Evolutionary conservation across 2,329 filamentous ascomycete genomes (phyloP).

Genomic region (Neonectria punicea): DNA sequence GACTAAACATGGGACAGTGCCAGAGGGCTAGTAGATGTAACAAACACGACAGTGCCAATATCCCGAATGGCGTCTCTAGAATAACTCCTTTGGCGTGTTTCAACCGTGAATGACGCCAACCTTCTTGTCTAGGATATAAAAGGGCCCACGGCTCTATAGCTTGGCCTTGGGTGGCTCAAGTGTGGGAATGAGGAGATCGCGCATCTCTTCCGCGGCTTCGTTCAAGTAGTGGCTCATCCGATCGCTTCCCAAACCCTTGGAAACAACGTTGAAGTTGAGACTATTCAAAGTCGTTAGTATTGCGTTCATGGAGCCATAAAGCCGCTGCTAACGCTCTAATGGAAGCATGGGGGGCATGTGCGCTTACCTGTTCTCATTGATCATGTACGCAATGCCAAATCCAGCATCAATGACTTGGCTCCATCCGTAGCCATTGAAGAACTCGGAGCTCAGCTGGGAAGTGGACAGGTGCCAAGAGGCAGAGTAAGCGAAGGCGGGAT

Average conservation of each 20-base stretch:
- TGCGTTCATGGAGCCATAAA: background rate
- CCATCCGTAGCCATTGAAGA: slow-evolving; percentile 99
- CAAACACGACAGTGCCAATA: background rate
- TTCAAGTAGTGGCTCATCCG: slow-evolving; percentile 97
- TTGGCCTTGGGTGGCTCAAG: slow-evolving; percentile 86
- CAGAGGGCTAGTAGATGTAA: slow-evolving; percentile 1
- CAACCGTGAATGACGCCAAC: slow-evolving; percentile 7
- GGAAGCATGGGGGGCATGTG: background rate
- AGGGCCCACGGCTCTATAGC: slow-evolving; percentile 65
- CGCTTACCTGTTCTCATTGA: slow-evolving; percentile 91
- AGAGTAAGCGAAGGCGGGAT: slow-evolving; percentile 87
- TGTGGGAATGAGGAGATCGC: slow-evolving; percentile 85
- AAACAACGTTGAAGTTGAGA: slow-evolving; percentile 97
- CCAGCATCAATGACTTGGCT: slow-evolving; percentile 96
- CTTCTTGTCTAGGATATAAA: slow-evolving; percentile 11
- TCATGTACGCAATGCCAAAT: slow-evolving; percentile 99
- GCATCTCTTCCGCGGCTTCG: slow-evolving; percentile 90
- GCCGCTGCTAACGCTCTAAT: background rate
- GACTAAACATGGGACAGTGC: slow-evolving; percentile 3
- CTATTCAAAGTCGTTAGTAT: slow-evolving; percentile 56
- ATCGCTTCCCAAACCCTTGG: slow-evolving; percentile 88
- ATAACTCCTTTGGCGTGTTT: slow-evolving; percentile 16
- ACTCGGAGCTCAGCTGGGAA: slow-evolving; percentile 92
- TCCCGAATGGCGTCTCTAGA: slow-evolving; percentile 10
- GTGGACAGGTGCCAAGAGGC: slow-evolving; percentile 89